Evolutionary conservation across 2,329 filamentous ascomycete species (phyloP).

Genomic region (Phyllosticta paracitricarpa): DNA sequence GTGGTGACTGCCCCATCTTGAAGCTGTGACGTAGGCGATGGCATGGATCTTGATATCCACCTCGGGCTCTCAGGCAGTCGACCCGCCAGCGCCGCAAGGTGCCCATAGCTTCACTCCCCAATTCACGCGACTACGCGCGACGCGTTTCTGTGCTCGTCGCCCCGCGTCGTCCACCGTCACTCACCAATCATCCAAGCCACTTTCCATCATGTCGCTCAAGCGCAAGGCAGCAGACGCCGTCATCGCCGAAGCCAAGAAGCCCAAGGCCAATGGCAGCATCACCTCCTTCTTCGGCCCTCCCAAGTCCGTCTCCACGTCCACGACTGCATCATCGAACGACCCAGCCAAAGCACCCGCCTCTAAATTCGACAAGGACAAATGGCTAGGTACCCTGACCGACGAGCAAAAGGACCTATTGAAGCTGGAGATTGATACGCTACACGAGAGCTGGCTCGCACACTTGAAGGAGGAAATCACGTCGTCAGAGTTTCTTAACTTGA

Average conservation of each 20-base stretch:
- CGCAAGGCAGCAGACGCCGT: constrained; percentile 38
- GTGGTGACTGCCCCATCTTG: not conserved
- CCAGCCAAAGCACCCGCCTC: constrained; percentile 20
- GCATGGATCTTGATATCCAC: not conserved
- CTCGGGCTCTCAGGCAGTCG: not conserved
- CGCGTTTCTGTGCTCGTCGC: not conserved
- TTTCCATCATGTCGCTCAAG: constrained; percentile 37
- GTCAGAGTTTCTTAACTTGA: constrained; percentile 75
- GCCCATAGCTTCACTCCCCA: not conserved
- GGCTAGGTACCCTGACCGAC: constrained; percentile 66
- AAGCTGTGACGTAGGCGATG: not conserved
- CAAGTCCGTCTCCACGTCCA: constrained; percentile 34
- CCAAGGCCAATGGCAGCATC: constrained; percentile 61
- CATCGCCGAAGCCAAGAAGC: constrained; percentile 38
- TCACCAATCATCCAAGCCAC: not conserved
- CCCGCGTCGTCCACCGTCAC: not conserved
- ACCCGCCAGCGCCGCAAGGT: not conserved
- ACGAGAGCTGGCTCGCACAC: constrained; percentile 82
- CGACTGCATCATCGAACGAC: constrained; percentile 16
- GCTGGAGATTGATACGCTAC: constrained; percentile 83
- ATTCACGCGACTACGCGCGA: not conserved
- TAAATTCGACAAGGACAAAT: constrained; percentile 82
- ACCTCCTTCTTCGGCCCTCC: constrained; percentile 79
- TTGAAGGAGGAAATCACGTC: constrained; percentile 77
- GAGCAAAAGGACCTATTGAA: constrained; percentile 77